A percentile compares a stretch with the other conserved stretches of the same genome.
phyloP scores from a whole-genome alignment of 805 yeast species.

The Wickerhamiella allomyrinae region DNA sequence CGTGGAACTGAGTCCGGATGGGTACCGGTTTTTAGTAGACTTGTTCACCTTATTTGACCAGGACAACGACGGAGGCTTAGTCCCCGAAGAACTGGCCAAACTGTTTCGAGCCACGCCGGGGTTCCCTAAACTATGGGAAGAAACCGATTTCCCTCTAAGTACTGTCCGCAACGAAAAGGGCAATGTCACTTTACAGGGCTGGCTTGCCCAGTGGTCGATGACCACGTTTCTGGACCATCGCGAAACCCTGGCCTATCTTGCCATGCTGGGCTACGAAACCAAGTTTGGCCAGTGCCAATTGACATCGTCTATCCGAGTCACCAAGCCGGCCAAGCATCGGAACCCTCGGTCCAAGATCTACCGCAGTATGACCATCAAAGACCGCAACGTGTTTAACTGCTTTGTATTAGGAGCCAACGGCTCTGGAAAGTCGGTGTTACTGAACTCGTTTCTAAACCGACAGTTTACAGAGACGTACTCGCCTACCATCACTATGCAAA shows the following conservation, averaged over 20 bases:
- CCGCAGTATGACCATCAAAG: constrained; percentile 48
- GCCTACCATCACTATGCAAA: constrained; percentile 68
- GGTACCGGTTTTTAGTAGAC: constrained; percentile 85
- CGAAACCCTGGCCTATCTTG: constrained; percentile 76
- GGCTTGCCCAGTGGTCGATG: constrained; percentile 99
- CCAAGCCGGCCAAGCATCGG: constrained; percentile 63
- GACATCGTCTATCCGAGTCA: constrained; percentile 51
- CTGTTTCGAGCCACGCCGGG: constrained; percentile 89
- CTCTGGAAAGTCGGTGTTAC: constrained; percentile 74
- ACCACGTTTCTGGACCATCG: constrained; percentile 76
- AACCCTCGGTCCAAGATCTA: constrained; percentile 50
- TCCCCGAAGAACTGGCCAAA: constrained; percentile 49
- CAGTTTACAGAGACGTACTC: constrained; percentile 54
- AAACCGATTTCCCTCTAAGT: constrained; percentile 69
- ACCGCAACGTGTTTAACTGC: constrained; percentile 86
- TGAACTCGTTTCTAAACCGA: constrained; percentile 70
- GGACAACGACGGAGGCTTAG: constrained; percentile 93
- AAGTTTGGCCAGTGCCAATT: constrained; percentile 21
- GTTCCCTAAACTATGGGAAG: constrained; percentile 74
- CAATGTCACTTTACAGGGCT: constrained; percentile 84
- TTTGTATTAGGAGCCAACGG: constrained; percentile 72
- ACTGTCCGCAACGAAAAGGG: constrained; percentile 87
- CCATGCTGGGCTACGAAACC: constrained; percentile 72
- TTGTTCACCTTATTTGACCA: constrained; percentile 75
- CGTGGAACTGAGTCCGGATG: constrained; percentile 84